A percentile compares a stretch with the other conserved stretches of the same genome.
phyloP scores from a whole-genome alignment of 306 rosid species.

The Citrullus mucosospermus region DNA sequence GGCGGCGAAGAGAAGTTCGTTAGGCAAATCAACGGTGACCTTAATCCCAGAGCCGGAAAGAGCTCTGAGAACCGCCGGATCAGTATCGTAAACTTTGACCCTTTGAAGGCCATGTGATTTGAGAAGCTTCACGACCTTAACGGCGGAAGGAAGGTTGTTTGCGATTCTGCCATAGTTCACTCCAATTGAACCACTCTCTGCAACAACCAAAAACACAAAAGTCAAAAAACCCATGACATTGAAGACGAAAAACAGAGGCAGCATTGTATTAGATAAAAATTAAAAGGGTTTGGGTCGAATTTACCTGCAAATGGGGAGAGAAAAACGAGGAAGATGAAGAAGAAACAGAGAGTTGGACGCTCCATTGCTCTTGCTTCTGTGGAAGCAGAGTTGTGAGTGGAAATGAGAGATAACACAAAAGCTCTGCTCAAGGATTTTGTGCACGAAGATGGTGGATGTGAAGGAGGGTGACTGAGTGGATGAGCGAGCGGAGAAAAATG shows the following conservation, averaged over 20 bases:
- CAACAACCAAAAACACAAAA: background rate
- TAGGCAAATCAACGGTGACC: slow-evolving; percentile 90
- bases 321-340: slow-evolving; percentile 18
- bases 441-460: background rate
- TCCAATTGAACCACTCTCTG: slow-evolving; percentile 72
- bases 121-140: slow-evolving; percentile 51
- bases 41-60: slow-evolving; percentile 57
- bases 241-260: background rate
- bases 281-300: background rate
- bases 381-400: slow-evolving; percentile 15
- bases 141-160: slow-evolving; percentile 72
- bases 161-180: slow-evolving; percentile 90
- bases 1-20: slow-evolving; percentile 55
- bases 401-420: background rate
- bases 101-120: slow-evolving; percentile 46
- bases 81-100: slow-evolving; percentile 80
- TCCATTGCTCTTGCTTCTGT: slow-evolving; percentile 30
- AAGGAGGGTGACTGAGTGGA: background rate
- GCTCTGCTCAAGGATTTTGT: background rate
- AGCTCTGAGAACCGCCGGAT: slow-evolving; percentile 70
- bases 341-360: background rate
- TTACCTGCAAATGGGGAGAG: slow-evolving; percentile 31
- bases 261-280: background rate
- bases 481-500: background rate
- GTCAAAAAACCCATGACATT: background rate